phyloP scores from a whole-genome alignment of 768 basidiomycete species.

The Termitomyces sp. region DNA sequence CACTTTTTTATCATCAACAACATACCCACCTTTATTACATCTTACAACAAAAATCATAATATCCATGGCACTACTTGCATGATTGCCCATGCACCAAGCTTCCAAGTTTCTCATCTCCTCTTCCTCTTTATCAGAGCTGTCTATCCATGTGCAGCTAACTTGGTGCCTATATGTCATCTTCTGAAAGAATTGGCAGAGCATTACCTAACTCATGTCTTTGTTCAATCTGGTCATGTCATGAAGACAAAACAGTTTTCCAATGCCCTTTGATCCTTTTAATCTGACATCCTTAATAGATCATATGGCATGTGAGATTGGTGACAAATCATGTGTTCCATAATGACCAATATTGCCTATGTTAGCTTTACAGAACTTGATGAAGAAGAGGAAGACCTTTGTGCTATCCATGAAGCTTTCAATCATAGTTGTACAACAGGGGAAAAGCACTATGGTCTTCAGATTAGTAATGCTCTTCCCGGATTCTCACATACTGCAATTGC shows the following conservation, averaged over 20 bases:
- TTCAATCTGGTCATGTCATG: neutral
- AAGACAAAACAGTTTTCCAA: neutral
- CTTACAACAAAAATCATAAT: neutral
- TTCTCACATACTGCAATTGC: conserved; percentile 2
- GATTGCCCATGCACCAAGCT: neutral
- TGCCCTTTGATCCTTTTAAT: neutral
- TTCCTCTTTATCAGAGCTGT: neutral
- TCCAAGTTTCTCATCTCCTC: neutral
- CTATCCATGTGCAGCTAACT: neutral
- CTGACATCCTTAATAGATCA: neutral
- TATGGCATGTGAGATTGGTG: neutral
- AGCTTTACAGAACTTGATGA: conserved; percentile 1
- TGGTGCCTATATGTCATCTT: neutral
- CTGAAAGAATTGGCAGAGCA: neutral
- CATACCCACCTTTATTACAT: neutral
- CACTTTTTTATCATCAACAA: conserved; percentile 1
- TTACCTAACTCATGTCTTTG: conserved; percentile 3
- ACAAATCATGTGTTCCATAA: conserved; percentile 1
- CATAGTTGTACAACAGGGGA: neutral
- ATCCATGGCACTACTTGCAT: neutral
- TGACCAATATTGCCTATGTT: neutral
- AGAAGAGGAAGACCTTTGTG: neutral
- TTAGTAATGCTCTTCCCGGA: neutral
- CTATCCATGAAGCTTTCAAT: neutral
- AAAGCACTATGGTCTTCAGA: neutral